Base-by-base conservation (phyloP, 768 basidiomycete species). In the Chalciporus sphaerocephalus region DNA sequence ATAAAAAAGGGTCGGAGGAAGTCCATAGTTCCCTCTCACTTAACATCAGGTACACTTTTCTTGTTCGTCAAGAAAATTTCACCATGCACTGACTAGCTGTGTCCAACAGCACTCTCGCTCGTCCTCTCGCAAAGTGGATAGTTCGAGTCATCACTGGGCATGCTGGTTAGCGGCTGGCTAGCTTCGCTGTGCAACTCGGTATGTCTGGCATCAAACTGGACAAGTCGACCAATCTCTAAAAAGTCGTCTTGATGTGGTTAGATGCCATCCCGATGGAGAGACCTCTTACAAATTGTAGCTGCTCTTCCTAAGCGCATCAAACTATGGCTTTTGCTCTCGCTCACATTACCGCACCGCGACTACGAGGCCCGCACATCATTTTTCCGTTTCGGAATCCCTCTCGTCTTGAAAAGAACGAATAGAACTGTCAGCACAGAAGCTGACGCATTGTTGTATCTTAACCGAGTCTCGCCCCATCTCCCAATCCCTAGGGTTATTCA, bases 401-500 rank as follows among this genome's bases (percentile, higher is more conserved):
- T 58, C 7, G 52, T 58, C 17, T 24, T 58, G 23, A 58, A 58
- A 39, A 39, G 40, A 13, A 49, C 48, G 8, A 18, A 42, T 11
- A 42, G 57, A 10, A 45, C 41, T 0, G 38, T 44, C 39, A 59
- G 53, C 28, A 56, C 52, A 12, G 53, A 59, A 42, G 52, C 55
- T 13, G 55, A 56, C 22, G 57, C 57, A 5, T 42, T 59, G 13
- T 41, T 47, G 6, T 59, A 52, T 21, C 50, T 59, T 41, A 56
- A 56, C 38, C 18, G 12, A 22, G 38, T 42, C 38, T 34, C 27
- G 9, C 59, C 50, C 5, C 25, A 47, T 21, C 52, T 61, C 15
- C 59, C 59, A 11, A 61, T 61, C 8, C 59, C 59, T 13, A 40
- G 35, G 24, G 46, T 61, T 23, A 37, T 61, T 18, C 46, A 55